Conservation (phyloP, 2,329 filamentous ascomycete species). For the Fusarium miscanthi region DNA sequence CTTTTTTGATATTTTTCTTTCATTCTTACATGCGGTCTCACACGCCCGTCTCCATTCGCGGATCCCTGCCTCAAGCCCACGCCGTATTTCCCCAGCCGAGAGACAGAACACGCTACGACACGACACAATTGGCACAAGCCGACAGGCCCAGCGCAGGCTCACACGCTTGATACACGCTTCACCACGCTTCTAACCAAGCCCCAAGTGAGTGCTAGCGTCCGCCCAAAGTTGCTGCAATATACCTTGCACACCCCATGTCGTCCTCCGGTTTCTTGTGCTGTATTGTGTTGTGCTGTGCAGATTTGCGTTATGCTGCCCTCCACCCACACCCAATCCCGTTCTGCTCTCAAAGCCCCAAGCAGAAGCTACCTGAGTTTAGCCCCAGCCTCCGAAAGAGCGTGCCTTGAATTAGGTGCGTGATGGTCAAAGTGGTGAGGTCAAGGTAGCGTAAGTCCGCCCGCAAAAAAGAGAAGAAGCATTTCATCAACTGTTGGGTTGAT, state of each 20-base stretch:
- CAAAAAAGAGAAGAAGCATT: slow-evolving; percentile 6
- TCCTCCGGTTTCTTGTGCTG: slow-evolving; percentile 15
- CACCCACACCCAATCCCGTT: slow-evolving; percentile 37
- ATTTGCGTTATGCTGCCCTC: slow-evolving; percentile 16
- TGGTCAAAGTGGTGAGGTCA: slow-evolving; percentile 31
- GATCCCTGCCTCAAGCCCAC: slow-evolving; percentile 42
- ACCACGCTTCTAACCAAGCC: slow-evolving; percentile 33
- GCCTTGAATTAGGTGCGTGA: slow-evolving; percentile 34
- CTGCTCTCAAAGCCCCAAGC: slow-evolving; percentile 28
- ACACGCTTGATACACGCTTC: slow-evolving; percentile 40
- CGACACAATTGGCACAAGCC: slow-evolving; percentile 46
- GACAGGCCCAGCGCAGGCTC: slow-evolving; percentile 30
- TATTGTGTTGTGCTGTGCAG: slow-evolving; percentile 22
- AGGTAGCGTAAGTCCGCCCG: slow-evolving; percentile 24
- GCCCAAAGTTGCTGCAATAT: slow-evolving; percentile 13
- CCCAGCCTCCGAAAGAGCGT: slow-evolving; percentile 37
- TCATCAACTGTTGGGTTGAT: neutral
- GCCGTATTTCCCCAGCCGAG: slow-evolving; percentile 43
- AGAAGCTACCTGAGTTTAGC: slow-evolving; percentile 30
- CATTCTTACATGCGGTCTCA: slow-evolving; percentile 27
- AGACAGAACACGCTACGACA: slow-evolving; percentile 47
- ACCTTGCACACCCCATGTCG: slow-evolving; percentile 41
- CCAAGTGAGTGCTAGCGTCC: slow-evolving; percentile 36
- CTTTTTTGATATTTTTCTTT: slow-evolving; percentile 5
- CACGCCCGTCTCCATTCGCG: slow-evolving; percentile 40